Conservation (phyloP, 768 basidiomycete species). For the Pholiota molesta region DNA sequence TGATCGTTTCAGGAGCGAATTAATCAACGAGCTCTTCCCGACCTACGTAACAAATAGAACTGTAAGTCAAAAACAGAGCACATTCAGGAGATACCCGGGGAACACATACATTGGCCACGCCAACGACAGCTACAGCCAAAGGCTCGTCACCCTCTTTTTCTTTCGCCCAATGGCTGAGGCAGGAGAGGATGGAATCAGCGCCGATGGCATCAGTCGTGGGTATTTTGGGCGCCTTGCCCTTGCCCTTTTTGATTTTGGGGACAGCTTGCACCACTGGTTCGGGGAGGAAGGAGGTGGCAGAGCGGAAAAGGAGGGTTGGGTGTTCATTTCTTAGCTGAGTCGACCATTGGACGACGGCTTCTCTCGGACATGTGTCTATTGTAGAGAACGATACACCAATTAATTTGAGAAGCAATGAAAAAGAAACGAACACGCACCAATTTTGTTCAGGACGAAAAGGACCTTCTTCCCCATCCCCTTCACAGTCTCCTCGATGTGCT, state of each 20-base stretch:
- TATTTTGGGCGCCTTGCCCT: constrained; percentile 47
- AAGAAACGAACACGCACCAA: constrained; percentile 56
- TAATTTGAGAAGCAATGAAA: background rate
- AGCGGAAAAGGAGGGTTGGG: constrained; percentile 73
- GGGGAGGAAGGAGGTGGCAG: constrained; percentile 69
- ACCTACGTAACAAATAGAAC: constrained; percentile 40
- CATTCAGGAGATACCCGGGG: constrained; percentile 3
- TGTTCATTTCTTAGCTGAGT: constrained; percentile 57
- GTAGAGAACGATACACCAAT: background rate
- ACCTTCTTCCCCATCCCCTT: constrained; percentile 44
- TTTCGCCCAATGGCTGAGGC: constrained; percentile 49
- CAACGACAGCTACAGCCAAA: constrained; percentile 77
- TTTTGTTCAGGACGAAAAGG: constrained; percentile 82
- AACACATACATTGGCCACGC: constrained; percentile 74
- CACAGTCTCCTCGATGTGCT: constrained; percentile 59
- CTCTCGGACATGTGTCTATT: constrained; percentile 79
- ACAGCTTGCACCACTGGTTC: constrained; percentile 18
- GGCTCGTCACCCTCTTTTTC: constrained; percentile 51
- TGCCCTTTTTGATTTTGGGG: constrained; percentile 34
- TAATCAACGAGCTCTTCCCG: constrained; percentile 86
- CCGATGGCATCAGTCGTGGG: constrained; percentile 64
- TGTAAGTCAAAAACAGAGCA: background rate
- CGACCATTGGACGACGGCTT: constrained; percentile 74
- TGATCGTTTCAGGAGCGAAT: constrained; percentile 64
- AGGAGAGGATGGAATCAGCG: constrained; percentile 49